Conservation (phyloP, 2,329 filamentous ascomycete species). For the Tolypocladium album region DNA sequence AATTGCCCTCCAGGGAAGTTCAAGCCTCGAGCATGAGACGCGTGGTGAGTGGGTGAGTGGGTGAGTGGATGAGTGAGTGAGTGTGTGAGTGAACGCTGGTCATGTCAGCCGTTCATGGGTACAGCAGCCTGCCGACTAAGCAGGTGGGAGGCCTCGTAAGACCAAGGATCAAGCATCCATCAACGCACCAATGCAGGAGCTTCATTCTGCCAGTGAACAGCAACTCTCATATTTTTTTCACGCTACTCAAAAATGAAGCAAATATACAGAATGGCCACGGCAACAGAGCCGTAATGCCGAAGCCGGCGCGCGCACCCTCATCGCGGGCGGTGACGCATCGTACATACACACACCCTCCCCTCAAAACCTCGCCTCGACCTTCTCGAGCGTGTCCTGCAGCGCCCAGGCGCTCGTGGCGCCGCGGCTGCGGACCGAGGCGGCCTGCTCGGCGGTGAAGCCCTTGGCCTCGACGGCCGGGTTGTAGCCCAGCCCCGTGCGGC, state of each 20-base stretch:
- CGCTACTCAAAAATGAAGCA: not conserved
- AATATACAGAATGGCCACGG: not conserved
- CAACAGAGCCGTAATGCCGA: too few species aligned
- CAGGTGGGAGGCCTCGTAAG: too few species aligned
- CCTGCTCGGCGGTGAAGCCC: constrained; percentile 75
- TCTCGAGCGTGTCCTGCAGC: constrained; percentile 49
- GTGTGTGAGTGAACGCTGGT: too few species aligned
- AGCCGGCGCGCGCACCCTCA: not conserved
- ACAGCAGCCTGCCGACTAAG: not conserved
- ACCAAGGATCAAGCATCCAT: not conserved
- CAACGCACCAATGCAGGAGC: not conserved
- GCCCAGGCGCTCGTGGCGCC: constrained; percentile 60
- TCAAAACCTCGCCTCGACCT: constrained; percentile 15
- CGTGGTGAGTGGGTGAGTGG: not conserved
- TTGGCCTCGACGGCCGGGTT: constrained; percentile 86
- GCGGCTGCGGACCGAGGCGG: constrained; percentile 59
- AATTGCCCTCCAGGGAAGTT: not conserved
- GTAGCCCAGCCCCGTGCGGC: constrained; percentile 64
- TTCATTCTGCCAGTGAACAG: not conserved
- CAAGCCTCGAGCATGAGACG: not conserved
- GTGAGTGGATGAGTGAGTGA: not conserved
- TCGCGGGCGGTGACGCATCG: too few species aligned
- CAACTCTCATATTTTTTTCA: not conserved
- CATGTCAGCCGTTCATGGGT: not conserved
- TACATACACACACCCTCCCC: not conserved